Conservation (phyloP, 2,329 filamentous ascomycete genomes). For the Lachnellula willkommii region DNA sequence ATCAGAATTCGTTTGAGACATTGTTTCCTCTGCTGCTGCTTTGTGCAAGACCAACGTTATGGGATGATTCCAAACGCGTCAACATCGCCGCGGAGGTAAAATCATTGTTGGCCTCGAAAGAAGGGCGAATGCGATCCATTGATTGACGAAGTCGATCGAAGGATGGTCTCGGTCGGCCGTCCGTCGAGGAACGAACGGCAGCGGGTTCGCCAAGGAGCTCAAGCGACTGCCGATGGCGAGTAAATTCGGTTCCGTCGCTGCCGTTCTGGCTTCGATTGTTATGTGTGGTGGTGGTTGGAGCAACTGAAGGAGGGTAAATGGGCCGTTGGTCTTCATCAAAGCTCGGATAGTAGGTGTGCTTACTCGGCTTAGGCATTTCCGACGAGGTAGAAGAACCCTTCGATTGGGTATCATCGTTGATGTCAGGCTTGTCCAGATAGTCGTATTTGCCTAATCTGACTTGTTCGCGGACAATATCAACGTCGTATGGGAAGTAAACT, state of each 20-base stretch:
- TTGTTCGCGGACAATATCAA: slow-evolving; percentile 95
- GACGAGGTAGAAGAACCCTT: slow-evolving; percentile 51
- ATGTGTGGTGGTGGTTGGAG: slow-evolving; percentile 69
- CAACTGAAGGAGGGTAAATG: slow-evolving; percentile 88
- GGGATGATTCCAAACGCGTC: slow-evolving; percentile 72
- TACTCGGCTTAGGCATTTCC: slow-evolving; percentile 44
- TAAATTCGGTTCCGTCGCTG: slow-evolving; percentile 91
- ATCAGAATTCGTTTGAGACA: slow-evolving; percentile 16
- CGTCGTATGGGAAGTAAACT: slow-evolving; percentile 85
- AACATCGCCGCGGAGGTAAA: slow-evolving; percentile 87
- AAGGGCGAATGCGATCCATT: slow-evolving; percentile 77
- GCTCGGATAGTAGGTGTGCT: slow-evolving; percentile 55
- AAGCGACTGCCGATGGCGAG: slow-evolving; percentile 51
- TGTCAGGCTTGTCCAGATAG: slow-evolving; percentile 46
- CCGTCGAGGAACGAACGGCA: slow-evolving; percentile 35
- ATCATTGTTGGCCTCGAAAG: slow-evolving; percentile 82
- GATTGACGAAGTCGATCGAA: slow-evolving; percentile 82
- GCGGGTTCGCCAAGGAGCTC: slow-evolving; percentile 27
- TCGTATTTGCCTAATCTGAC: slow-evolving; percentile 77
- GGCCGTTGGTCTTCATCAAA: slow-evolving; percentile 84
- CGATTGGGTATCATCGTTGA: slow-evolving; percentile 33
- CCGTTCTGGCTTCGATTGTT: slow-evolving; percentile 80
- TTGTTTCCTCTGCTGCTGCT: slow-evolving; percentile 22
- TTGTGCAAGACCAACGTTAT: slow-evolving; percentile 30
- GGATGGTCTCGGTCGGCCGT: slow-evolving; percentile 68